Percentiles rank a stretch among this genome's conserved stretches.
phyloP scores from a whole-genome alignment of 495 filamentous ascomycete species.

The Annulohypoxylon maeteangense region DNA sequence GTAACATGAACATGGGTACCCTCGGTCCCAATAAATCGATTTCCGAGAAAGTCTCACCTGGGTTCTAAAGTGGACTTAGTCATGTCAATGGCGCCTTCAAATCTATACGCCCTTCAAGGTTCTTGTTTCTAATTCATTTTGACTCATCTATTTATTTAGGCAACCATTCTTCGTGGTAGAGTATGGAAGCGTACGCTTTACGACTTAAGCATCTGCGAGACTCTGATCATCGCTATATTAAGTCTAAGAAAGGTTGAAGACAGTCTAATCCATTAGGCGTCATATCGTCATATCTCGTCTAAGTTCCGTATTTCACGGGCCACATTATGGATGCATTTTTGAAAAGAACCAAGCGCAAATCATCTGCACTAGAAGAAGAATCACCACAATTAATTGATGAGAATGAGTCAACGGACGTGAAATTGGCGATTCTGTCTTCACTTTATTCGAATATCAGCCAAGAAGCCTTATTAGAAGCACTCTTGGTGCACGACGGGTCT shows the following conservation, averaged over 20 bases:
- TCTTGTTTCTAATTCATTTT: conserved; percentile 7
- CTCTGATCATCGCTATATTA: not conserved
- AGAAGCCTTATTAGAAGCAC: conserved; percentile 76
- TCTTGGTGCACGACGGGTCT: conserved; percentile 80
- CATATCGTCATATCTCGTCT: conserved; percentile 15
- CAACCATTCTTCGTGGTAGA: conserved; percentile 1
- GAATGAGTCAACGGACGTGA: conserved; percentile 86
- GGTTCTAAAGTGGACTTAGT: conserved; percentile 10
- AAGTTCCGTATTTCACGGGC: not conserved
- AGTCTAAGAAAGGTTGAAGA: not conserved
- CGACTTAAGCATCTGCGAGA: not conserved
- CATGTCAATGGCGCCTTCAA: not conserved
- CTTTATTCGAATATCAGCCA: conserved; percentile 72
- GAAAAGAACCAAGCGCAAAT: conserved; percentile 56
- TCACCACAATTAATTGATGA: conserved; percentile 33
- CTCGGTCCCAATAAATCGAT: conserved; percentile 7
- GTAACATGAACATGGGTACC: not conserved
- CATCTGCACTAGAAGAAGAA: conserved; percentile 39
- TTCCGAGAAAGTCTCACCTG: not conserved
- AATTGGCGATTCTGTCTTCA: conserved; percentile 83
- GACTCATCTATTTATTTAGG: conserved; percentile 5
- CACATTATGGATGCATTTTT: conserved; percentile 59
- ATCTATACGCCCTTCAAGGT: not conserved
- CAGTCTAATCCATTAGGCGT: conserved; percentile 8
- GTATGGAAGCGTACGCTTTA: not conserved